Base-by-base conservation (phyloP, 2,329 filamentous ascomycete genomes). In the Fusarium subtropicale region DNA sequence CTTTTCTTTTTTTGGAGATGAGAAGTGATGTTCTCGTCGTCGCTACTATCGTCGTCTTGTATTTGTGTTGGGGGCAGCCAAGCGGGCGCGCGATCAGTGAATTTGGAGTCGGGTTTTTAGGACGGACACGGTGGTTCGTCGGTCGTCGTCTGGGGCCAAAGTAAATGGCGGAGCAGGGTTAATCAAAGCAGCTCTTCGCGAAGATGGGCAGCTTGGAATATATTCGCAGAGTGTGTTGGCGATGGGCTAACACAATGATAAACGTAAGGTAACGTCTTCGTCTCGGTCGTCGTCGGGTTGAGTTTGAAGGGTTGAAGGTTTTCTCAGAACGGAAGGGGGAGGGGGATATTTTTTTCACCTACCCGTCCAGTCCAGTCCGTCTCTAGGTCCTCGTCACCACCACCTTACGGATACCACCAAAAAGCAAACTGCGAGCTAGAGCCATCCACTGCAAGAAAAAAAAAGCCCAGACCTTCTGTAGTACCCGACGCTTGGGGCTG, bases 281-380 rank as follows among this genome's bases (percentile, higher is more conserved):
- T 72, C 68, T 71, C 60, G 69, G 68, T 73, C 71, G 72, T 74
- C 71, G 64, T 72, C 64, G 61, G 61, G 69, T 74, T 72, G 68
- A 74, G 72, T 71, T 51, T 71, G 71, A 64, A 73, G 71, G 69
- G 71, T 74, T 68, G 71, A 73, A 74, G 71, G 70, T 71, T 71
- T 65, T 68, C 51, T 39, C 28, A 30, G 41, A 56, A 20, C 20
- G 42, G 59, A 70, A 65, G 54, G 62, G 62, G 55, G 50, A 54
- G 65, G 68, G 60, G 46, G 47, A 44, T 64, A 73, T 71, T 74
- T 71, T 70, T 69, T 56, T 54, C 33, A 28, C 53, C 31, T 60
- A 31, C 38, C 38, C 38, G 33, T 47, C 39, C 28, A 34, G 31
- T 48, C 41, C 24, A 46, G 28, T 20, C 41, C 24, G 41, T 39